A percentile compares a stretch with the other conserved stretches of the same genome.
Conservation (phyloP, 2,329 filamentous ascomycete genomes). For the Xylariaceae sp. region DNA sequence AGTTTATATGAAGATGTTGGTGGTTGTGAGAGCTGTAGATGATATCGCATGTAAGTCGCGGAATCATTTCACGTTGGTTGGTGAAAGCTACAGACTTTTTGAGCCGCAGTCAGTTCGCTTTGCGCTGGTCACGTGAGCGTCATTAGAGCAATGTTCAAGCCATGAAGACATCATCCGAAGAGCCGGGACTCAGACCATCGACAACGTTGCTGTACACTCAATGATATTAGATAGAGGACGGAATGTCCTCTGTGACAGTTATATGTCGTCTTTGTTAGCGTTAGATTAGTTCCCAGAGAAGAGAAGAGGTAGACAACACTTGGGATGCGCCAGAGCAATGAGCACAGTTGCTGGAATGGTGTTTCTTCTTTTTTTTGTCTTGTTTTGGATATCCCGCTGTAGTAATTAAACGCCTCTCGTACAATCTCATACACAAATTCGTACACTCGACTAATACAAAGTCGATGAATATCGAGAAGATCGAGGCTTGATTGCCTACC, state of each 20-base stretch:
- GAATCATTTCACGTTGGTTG: slow-evolving; percentile 4
- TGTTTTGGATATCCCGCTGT: slow-evolving; percentile 1
- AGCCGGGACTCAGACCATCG: neutral
- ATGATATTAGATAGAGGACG: neutral
- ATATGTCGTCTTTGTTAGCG: neutral
- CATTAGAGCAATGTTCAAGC: neutral
- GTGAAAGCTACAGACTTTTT: slow-evolving; percentile 26
- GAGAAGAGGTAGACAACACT: neutral
- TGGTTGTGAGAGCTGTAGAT: slow-evolving; percentile 5
- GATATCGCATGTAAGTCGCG: slow-evolving; percentile 17
- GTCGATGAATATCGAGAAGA: slow-evolving; percentile 11
- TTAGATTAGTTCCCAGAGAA: neutral
- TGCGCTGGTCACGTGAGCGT: slow-evolving; percentile 26
- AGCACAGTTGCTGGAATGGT: neutral
- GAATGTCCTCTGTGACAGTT: neutral
- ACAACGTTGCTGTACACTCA: neutral
- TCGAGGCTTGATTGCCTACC: slow-evolving; percentile 36
- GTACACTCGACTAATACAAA: slow-evolving; percentile 24
- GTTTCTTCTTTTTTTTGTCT: neutral
- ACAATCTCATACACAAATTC: slow-evolving; percentile 27
- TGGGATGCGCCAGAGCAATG: neutral
- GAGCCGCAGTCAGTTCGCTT: slow-evolving; percentile 15
- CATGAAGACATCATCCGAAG: neutral
- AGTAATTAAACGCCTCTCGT: slow-evolving; percentile 5
- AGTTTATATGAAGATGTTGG: neutral